Percentiles rank a stretch among this genome's conserved stretches.
Evolutionary conservation across 805 yeast species (phyloP).

Genomic region (Candida boleticola): DNA sequence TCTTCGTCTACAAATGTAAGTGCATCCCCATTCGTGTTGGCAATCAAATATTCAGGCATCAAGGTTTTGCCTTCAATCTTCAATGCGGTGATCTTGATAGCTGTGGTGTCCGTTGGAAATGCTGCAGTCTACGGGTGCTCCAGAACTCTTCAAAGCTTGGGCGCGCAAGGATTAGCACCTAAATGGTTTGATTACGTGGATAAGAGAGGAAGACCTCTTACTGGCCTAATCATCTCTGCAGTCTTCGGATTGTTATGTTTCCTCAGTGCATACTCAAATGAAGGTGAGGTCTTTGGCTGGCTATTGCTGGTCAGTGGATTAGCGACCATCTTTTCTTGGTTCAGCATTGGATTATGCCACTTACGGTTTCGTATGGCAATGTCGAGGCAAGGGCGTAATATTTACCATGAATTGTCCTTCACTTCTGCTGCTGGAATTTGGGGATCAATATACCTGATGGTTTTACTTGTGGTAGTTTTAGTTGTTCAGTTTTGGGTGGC

Average conservation of each 20-base stretch:
- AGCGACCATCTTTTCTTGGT: constrained; percentile 42
- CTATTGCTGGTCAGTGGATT: constrained; percentile 40
- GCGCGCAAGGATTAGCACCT: constrained; percentile 74
- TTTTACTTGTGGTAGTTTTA: constrained; percentile 21
- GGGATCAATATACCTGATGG: constrained; percentile 34
- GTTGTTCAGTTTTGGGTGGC: constrained; percentile 29
- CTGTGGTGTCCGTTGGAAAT: constrained; percentile 76
- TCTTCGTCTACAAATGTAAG: constrained; percentile 46
- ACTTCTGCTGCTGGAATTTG: constrained; percentile 33
- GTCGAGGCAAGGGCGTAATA: constrained; percentile 27
- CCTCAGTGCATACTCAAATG: constrained; percentile 29
- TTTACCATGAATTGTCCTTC: constrained; percentile 32
- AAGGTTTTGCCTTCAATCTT: constrained; percentile 67
- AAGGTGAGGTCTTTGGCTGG: constrained; percentile 38
- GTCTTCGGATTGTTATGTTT: constrained; percentile 40
- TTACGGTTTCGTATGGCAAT: constrained; percentile 41
- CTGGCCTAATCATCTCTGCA: constrained; percentile 31
- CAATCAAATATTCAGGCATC: constrained; percentile 61
- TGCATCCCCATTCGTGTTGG: constrained; percentile 77
- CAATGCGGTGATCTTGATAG: constrained; percentile 69
- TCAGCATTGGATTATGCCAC: constrained; percentile 39
- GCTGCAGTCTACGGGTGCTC: constrained; percentile 74
- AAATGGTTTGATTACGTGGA: constrained; percentile 37
- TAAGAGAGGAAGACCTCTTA: constrained; percentile 41
- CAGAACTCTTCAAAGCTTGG: constrained; percentile 64